phyloP scores from a whole-genome alignment of 1,284 basidiomycete genomes.

The Entoloma clypeatum region DNA sequence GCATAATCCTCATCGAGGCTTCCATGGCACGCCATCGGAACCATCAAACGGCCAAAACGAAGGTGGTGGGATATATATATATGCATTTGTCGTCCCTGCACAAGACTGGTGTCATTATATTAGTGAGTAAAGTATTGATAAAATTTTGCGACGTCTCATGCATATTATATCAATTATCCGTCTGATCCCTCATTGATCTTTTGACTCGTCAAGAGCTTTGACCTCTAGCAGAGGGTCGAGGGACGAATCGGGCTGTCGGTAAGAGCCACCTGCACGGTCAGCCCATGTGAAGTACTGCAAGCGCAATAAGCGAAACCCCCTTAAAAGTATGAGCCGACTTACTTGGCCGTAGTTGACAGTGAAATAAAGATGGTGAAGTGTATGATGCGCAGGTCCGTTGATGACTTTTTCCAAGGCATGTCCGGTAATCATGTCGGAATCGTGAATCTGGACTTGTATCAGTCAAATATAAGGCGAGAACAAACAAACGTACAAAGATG shows the following conservation, averaged over 20 bases:
- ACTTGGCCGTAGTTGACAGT: conserved; percentile 93
- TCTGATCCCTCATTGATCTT: conserved; percentile 17
- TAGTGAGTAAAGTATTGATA: conserved; percentile 5
- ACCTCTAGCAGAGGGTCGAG: conserved; percentile 87
- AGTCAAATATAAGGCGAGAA: conserved; percentile 5
- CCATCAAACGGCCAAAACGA: no score
- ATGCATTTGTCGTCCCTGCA: no score
- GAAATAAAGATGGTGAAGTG: conserved; percentile 94
- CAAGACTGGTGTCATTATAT: conserved; percentile 7
- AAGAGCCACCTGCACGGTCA: conserved; percentile 81
- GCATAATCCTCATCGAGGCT: neutral
- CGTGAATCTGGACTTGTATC: conserved; percentile 74
- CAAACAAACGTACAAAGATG: conserved; percentile 61
- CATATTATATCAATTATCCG: neutral
- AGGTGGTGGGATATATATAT: no score
- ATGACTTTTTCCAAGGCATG: conserved; percentile 87
- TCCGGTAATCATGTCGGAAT: conserved; percentile 99
- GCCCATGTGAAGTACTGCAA: conserved; percentile 92
- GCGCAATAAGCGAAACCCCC: conserved; percentile 15
- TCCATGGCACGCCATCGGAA: neutral
- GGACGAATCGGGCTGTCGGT: conserved; percentile 79
- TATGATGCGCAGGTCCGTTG: conserved; percentile 98
- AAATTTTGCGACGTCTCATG: neutral
- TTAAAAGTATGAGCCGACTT: conserved; percentile 21
- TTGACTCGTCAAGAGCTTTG: conserved; percentile 24